These are phyloP conservation scores for Dacryopinax spathularia DNA, from an alignment of 768 basidiomycete genomes.

Conservation along the genomic window DNA sequence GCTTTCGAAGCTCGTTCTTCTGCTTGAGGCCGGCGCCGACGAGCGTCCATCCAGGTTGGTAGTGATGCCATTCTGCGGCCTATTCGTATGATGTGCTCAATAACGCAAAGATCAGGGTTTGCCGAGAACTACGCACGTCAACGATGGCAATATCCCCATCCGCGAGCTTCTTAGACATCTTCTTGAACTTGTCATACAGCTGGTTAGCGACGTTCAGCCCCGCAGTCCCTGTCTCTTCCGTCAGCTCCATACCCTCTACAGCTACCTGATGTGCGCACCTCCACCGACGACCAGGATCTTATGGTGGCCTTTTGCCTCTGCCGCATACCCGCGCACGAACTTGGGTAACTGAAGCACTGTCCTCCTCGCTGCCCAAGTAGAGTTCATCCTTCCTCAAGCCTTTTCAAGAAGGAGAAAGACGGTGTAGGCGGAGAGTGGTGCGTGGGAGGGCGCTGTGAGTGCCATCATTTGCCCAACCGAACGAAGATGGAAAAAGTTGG, in stretches of 20 bases:
- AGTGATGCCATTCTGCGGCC: conserved; percentile 65
- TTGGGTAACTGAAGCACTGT: not conserved
- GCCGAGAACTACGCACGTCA: conserved; percentile 38
- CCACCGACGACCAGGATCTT: conserved; percentile 80
- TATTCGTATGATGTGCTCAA: not conserved
- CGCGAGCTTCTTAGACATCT: conserved; percentile 50
- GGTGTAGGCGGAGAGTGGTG: not conserved
- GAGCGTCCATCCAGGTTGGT: conserved; percentile 95
- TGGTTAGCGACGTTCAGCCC: conserved; percentile 79
- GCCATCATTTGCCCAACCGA: not conserved
- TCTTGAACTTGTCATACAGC: conserved; percentile 64
- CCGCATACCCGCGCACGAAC: not conserved
- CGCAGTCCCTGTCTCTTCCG: conserved; percentile 43
- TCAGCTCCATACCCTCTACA: not conserved
- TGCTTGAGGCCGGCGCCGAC: conserved; percentile 73
- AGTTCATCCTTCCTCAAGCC: not conserved
- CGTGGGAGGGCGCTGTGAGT: not conserved
- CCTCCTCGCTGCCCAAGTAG: not conserved
- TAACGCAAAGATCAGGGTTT: not conserved
- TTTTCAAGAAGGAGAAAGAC: not conserved
- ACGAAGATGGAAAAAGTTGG: too few species aligned
- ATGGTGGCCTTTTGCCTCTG: conserved; percentile 38
- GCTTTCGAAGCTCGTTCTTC: conserved; percentile 47
- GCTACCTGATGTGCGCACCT: conserved; percentile 37
- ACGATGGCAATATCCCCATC: conserved; percentile 73